Evolutionary conservation across 257 asterid species (phyloP).

Genomic region (Solanum rostratum): DNA sequence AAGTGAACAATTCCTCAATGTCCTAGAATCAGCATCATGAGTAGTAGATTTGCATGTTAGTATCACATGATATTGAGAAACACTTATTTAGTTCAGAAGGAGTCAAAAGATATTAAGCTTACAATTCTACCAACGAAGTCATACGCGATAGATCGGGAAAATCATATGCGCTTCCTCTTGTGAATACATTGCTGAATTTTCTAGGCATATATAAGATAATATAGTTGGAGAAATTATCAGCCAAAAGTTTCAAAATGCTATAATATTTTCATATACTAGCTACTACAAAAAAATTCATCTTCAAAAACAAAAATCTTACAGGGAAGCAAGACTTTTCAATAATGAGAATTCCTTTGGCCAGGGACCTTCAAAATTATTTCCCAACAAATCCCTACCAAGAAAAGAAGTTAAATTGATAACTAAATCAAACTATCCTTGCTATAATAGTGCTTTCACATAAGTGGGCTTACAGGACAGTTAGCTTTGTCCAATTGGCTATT

Average conservation of each 20-base stretch:
- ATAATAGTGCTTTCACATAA: neutral
- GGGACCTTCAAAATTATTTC: slow-evolving; percentile 13
- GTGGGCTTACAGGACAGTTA: neutral
- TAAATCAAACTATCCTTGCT: neutral
- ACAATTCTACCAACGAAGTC: neutral
- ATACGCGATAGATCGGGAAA: neutral
- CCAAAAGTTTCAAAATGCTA: neutral
- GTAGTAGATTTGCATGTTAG: neutral
- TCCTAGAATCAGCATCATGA: neutral
- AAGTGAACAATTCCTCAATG: slow-evolving; percentile 10
- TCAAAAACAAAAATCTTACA: neutral
- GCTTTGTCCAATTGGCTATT: neutral
- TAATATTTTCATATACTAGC: neutral
- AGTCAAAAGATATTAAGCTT: neutral
- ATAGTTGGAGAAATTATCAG: neutral
- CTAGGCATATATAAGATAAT: neutral
- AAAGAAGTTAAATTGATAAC: neutral
- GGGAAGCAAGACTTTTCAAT: neutral
- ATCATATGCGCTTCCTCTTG: neutral
- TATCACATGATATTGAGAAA: neutral
- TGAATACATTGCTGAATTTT: neutral
- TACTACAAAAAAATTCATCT: neutral
- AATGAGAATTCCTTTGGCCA: neutral
- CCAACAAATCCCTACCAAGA: neutral
- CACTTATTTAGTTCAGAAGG: neutral